Evolutionary conservation across 768 basidiomycete genomes (phyloP).

Genomic region (Boletus tomentosulus): DNA sequence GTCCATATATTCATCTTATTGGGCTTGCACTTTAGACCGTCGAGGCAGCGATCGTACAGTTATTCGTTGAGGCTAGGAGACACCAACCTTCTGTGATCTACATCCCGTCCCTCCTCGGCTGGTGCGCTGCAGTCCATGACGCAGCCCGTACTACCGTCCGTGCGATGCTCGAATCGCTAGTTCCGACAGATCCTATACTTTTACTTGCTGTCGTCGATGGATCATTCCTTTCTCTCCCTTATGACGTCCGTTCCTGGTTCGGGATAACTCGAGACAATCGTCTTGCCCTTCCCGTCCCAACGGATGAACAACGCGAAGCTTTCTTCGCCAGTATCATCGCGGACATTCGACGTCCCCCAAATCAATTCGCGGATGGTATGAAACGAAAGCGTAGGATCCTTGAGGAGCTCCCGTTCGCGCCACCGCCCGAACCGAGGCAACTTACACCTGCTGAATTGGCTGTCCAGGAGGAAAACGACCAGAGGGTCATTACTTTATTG

Average conservation of each 20-base stretch:
- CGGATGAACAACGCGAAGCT: slow-evolving; percentile 48
- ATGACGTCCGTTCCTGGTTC: slow-evolving; percentile 90
- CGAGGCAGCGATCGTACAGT: slow-evolving; percentile 90
- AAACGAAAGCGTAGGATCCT: slow-evolving; percentile 79
- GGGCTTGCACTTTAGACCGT: slow-evolving; percentile 49
- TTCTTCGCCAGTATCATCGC: slow-evolving; percentile 78
- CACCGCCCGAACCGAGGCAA: slow-evolving; percentile 81
- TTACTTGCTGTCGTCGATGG: slow-evolving; percentile 88
- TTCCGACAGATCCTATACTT: slow-evolving; percentile 91
- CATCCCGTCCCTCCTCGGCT: slow-evolving; percentile 82
- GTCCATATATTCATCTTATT: neutral
- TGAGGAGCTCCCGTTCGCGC: slow-evolving; percentile 83
- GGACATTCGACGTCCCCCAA: slow-evolving; percentile 73
- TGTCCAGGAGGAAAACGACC: slow-evolving; percentile 78
- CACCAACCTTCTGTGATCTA: slow-evolving; percentile 96
- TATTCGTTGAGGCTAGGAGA: slow-evolving; percentile 95
- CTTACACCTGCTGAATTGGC: slow-evolving; percentile 81
- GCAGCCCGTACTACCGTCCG: slow-evolving; percentile 80
- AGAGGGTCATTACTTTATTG: slow-evolving; percentile 70
- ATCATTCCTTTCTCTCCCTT: slow-evolving; percentile 59
- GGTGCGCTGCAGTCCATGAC: slow-evolving; percentile 84
- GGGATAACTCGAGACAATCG: slow-evolving; percentile 73
- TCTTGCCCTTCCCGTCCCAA: slow-evolving; percentile 56
- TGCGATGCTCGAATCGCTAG: slow-evolving; percentile 86
- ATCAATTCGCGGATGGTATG: slow-evolving; percentile 84